Evolutionary conservation across 495 filamentous ascomycete species (phyloP).

Genomic region (Penicillium silybi): DNA sequence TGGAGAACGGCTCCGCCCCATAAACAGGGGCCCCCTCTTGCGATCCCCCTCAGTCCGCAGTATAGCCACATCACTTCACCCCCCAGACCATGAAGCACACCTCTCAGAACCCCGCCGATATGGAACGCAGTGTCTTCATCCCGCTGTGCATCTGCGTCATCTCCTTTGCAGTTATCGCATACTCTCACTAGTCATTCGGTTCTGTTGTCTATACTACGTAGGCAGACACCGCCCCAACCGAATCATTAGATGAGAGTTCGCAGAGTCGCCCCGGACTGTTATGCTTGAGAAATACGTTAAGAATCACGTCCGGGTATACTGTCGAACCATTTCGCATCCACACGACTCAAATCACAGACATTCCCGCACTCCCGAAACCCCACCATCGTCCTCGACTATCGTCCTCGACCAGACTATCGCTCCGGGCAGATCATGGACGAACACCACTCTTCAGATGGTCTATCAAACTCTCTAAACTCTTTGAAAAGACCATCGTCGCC

Average conservation of each 20-base stretch:
- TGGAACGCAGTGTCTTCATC: slow-evolving; percentile 40
- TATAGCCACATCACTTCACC: background rate
- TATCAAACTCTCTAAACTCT: background rate
- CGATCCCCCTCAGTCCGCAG: background rate
- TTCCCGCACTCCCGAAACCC: too few species aligned
- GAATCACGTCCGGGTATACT: background rate
- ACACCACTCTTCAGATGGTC: background rate
- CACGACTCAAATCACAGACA: background rate
- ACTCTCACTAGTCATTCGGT: slow-evolving; percentile 27
- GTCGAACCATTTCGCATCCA: background rate
- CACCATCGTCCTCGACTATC: too few species aligned
- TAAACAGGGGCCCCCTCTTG: slow-evolving; percentile 5
- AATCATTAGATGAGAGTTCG: background rate
- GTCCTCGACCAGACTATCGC: background rate
- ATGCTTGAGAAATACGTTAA: background rate
- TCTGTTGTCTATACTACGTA: slow-evolving; percentile 1
- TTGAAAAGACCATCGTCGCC: background rate
- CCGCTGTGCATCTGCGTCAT: slow-evolving; percentile 43
- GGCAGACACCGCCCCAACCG: background rate
- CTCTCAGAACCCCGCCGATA: slow-evolving; percentile 22
- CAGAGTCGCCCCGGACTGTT: background rate
- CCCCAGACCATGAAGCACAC: slow-evolving; percentile 10
- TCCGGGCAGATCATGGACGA: background rate
- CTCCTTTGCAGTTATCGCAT: slow-evolving; percentile 43
- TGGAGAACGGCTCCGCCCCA: background rate